These are phyloP conservation scores for Petasospora rhodanensis DNA, from an alignment of 1,139 yeast species.

Conservation along the genomic window DNA sequence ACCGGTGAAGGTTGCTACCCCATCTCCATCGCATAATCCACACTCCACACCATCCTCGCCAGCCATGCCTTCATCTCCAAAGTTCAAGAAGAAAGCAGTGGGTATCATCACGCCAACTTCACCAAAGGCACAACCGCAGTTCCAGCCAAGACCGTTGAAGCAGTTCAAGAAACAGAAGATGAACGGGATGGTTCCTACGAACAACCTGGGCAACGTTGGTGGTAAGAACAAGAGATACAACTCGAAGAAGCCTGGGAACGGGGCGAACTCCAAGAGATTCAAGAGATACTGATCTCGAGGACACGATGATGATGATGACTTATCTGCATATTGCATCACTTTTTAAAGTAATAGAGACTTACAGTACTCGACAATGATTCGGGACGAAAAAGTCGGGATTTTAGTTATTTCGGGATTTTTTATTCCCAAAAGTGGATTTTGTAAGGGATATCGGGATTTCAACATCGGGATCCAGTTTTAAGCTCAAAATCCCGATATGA, in stretches of 20 bases:
- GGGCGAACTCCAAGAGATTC: constrained; percentile 21
- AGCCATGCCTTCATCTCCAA: not conserved
- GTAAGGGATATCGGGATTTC: too few relatives aligned
- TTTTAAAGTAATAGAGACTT: too few relatives aligned
- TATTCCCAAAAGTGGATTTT: too few relatives aligned
- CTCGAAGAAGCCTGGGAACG: constrained; percentile 12
- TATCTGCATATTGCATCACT: too few relatives aligned
- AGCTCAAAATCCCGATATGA: too few relatives aligned
- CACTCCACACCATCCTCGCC: constrained; percentile 1
- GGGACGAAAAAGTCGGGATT: too few relatives aligned
- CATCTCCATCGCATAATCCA: not conserved
- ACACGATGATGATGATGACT: too few relatives aligned
- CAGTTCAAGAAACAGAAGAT: constrained; percentile 13
- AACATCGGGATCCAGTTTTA: too few relatives aligned
- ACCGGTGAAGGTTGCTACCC: constrained; percentile 3
- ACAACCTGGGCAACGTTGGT: constrained; percentile 20
- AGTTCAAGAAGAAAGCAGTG: not conserved
- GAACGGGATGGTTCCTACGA: constrained; percentile 19
- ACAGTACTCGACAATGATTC: too few relatives aligned
- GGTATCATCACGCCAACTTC: constrained; percentile 1
- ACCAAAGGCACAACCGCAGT: too few relatives aligned
- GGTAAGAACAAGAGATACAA: constrained; percentile 20
- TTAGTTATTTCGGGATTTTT: too few relatives aligned
- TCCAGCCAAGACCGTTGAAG: too few relatives aligned
- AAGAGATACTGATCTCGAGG: constrained; percentile 10